Conservation (phyloP, 306 rosid genomes). For the Myrica gale region DNA sequence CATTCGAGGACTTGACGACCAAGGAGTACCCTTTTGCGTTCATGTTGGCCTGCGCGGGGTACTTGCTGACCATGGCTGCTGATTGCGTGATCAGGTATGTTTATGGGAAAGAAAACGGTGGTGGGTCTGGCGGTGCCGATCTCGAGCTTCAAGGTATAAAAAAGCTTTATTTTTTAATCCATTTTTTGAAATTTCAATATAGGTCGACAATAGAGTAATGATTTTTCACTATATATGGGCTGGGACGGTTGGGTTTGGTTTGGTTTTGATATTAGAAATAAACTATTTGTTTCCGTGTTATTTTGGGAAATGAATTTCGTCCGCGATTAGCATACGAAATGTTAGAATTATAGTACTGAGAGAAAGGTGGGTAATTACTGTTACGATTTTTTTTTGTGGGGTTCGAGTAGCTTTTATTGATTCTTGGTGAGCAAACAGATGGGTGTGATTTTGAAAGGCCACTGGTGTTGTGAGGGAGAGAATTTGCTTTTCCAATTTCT, state of each 20-base stretch:
- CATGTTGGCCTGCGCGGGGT: slow-evolving; percentile 67
- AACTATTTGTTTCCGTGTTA: background rate
- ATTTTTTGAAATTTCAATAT: background rate
- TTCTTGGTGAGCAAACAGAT: too few species aligned
- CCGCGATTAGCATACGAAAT: background rate
- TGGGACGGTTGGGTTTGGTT: background rate
- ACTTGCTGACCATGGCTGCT: slow-evolving; percentile 59
- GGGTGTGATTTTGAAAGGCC: too few species aligned
- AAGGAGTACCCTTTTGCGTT: slow-evolving; percentile 65
- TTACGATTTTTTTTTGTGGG: background rate
- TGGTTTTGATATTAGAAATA: background rate
- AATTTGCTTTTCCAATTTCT: too few species aligned
- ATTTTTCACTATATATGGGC: background rate
- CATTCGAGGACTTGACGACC: slow-evolving; percentile 51
- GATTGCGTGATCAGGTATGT: slow-evolving; percentile 52
- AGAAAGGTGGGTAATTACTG: background rate
- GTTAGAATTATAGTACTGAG: background rate
- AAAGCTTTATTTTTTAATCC: background rate
- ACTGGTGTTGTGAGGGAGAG: too few species aligned
- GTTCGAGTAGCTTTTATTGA: too few species aligned
- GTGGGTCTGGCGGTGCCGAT: slow-evolving; percentile 13
- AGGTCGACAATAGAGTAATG: background rate
- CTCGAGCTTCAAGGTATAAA: slow-evolving; percentile 44
- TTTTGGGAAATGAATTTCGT: background rate
- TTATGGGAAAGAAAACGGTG: slow-evolving; percentile 27